A percentile compares a stretch with the other conserved stretches of the same genome.
Evolutionary conservation across 345 rosid species (phyloP).

Genomic region (Camelina neglecta): DNA sequence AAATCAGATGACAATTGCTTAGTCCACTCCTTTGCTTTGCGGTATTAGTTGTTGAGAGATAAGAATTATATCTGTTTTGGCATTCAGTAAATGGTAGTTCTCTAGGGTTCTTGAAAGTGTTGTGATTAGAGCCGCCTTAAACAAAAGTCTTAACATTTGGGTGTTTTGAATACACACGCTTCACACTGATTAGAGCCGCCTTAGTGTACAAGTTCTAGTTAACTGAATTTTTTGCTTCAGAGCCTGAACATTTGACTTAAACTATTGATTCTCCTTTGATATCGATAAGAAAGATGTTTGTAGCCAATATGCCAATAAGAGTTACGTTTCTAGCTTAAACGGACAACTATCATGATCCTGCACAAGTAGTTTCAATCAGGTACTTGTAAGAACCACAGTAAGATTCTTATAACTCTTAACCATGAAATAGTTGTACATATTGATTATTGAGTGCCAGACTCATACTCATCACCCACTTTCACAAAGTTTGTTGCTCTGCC

Average conservation of each 20-base stretch:
- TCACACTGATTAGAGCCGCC: no score
- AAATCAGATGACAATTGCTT: neutral
- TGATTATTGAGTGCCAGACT: neutral
- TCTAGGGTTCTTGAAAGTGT: neutral
- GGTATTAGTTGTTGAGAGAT: neutral
- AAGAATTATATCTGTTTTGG: neutral
- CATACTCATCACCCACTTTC: neutral
- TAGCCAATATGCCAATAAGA: neutral
- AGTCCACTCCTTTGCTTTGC: slow-evolving; percentile 16
- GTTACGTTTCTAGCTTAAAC: neutral
- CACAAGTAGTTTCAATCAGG: neutral
- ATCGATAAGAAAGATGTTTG: no score
- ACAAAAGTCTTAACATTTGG: no score
- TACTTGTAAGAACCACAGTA: neutral
- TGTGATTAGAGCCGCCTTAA: no score
- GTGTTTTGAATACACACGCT: no score
- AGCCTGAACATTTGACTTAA: neutral
- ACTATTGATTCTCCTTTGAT: no score
- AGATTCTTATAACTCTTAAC: neutral
- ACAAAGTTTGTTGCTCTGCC: neutral
- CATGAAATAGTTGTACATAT: neutral
- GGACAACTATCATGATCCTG: neutral
- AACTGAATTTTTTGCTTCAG: neutral
- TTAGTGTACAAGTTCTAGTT: neutral
- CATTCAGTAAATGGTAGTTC: neutral